Conservation (phyloP, 352 stramenopile species). For the Phytophthora constricta region DNA sequence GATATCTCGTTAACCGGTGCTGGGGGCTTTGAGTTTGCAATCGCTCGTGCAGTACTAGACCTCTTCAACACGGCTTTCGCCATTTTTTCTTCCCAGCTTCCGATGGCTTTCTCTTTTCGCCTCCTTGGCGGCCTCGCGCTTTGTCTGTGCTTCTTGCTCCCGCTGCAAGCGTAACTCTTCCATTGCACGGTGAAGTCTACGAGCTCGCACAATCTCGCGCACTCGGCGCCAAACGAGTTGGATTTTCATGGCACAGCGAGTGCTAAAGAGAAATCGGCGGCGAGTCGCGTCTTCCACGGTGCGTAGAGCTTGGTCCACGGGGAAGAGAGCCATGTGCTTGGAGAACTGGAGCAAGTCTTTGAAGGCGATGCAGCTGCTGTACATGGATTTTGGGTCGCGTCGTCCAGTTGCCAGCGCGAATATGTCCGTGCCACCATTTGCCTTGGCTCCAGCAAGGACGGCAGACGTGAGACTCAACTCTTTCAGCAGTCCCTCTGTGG, state of each 20-base stretch:
- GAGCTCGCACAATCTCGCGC: constrained; percentile 44
- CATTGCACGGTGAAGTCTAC: constrained; percentile 50
- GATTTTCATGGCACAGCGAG: constrained; percentile 64
- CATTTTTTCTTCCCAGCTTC: constrained; percentile 27
- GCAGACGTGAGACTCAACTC: constrained; percentile 41
- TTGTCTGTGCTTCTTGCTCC: constrained; percentile 47
- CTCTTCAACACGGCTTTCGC: constrained; percentile 26
- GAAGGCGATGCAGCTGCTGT: constrained; percentile 52
- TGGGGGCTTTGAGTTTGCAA: neutral
- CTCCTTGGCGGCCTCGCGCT: constrained; percentile 33
- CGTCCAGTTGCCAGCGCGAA: constrained; percentile 42
- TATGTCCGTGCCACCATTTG: constrained; percentile 34
- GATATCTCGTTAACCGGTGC: neutral
- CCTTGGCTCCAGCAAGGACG: constrained; percentile 2
- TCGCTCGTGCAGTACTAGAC: constrained; percentile 12
- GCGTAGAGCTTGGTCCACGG: constrained; percentile 68
- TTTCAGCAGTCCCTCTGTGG: constrained; percentile 56
- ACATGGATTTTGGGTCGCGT: constrained; percentile 21
- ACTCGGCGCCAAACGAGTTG: constrained; percentile 67
- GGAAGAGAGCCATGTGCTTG: constrained; percentile 72
- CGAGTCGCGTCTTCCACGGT: constrained; percentile 59
- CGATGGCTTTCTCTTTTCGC: constrained; percentile 29
- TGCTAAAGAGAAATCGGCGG: constrained; percentile 56
- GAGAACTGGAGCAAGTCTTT: constrained; percentile 67
- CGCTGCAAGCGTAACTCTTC: constrained; percentile 52